phyloP scores from a whole-genome alignment of 331 rosid species.

The Dryas integrifolia region DNA sequence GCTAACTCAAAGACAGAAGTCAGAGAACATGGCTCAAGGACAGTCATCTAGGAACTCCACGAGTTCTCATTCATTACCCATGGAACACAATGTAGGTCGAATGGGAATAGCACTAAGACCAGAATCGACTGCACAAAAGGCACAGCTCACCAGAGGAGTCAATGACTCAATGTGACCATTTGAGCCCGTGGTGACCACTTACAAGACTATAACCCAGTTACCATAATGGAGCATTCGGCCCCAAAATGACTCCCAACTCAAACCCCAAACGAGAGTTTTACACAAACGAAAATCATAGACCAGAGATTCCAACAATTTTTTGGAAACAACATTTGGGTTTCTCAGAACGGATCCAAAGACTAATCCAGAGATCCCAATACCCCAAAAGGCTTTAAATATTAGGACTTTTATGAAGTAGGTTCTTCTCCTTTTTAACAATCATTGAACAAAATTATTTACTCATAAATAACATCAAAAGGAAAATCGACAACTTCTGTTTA shows the following conservation, averaged over 20 bases:
- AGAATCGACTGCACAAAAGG: constrained; percentile 6
- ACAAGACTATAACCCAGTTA: neutral
- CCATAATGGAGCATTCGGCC: neutral
- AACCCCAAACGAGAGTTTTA: neutral
- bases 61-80: neutral
- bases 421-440: constrained; percentile 9
- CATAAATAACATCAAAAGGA: neutral
- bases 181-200: neutral
- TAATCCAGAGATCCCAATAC: constrained; percentile 19
- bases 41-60: neutral
- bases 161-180: constrained; percentile 6
- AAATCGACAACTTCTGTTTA: constrained; percentile 2
- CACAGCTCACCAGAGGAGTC: neutral
- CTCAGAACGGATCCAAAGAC: constrained; percentile 22
- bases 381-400: constrained; percentile 13
- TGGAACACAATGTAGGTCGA: constrained; percentile 8
- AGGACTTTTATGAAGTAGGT: constrained; percentile 8
- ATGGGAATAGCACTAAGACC: constrained; percentile 5
- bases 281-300: neutral
- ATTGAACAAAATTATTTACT: neutral
- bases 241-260: constrained; percentile 6
- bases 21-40: neutral
- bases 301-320: constrained; percentile 3
- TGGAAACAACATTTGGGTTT: constrained; percentile 17
- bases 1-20: neutral